Base-by-base conservation (phyloP, 2,329 filamentous ascomycete genomes). In the Westerdykella sp. region DNA sequence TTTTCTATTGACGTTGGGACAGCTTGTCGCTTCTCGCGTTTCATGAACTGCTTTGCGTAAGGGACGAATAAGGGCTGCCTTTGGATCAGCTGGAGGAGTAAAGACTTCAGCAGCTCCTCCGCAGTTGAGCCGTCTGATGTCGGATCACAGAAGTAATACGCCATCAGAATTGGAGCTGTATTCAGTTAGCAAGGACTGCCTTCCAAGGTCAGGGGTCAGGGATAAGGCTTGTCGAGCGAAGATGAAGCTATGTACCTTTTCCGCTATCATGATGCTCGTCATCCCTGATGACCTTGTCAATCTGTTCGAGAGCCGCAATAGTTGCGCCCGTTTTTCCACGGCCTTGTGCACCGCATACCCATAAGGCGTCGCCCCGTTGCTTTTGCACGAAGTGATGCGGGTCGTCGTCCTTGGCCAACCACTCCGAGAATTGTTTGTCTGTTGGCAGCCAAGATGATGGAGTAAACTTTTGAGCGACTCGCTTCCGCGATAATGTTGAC, bases 111-210 rank as follows among this genome's bases (percentile, higher is more conserved):
- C 16, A 45, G 11, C 21, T 45, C 43, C n/a, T 42, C 43, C 4
- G 43, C 43, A 16, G 43, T 38, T 13, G 35, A 41, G 10, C 3
- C n/a, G 7, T 45, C 39, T 13, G 21, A 18, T 18, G 28, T 28
- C 5, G 43, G n/a, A 18, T 45, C 39, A 30, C 43, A 45, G 23
- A 45, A 45, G 35, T 39, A 45, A 22, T 45, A 45, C 4, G 25
- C 39, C 14, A 45, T 34, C 18, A 45, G 25, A n/a, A 45, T 21
- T 11, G 39, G 43, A 11, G 34, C 25, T 35, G 16, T 35, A 14
- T 9, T 9, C 7, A 14, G 16, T 35, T 35, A 35, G 32, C 32
- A 35, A 3, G n/a, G n/a, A 35, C n/a, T 18, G 16, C 10, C 32
- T 35, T 35, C 32, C 18, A 21, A 21, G 6, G 18, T 6, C 18